Conservation (phyloP, 2,329 filamentous ascomycete genomes). For the Calonectria fujianensis region DNA sequence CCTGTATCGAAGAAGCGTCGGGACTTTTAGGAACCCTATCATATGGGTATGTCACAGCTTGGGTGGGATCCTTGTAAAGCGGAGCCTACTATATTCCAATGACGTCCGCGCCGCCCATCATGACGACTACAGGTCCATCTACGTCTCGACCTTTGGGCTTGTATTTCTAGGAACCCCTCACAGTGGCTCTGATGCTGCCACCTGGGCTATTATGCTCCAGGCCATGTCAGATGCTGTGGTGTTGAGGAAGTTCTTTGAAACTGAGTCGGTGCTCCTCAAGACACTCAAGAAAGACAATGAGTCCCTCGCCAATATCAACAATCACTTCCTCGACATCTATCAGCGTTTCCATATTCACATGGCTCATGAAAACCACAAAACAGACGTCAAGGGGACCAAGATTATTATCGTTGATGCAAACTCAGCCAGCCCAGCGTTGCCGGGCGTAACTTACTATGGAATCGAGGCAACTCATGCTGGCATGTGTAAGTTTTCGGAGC, state of each 20-base stretch:
- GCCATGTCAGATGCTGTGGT: slow-evolving; percentile 79
- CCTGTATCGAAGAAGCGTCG: slow-evolving; percentile 76
- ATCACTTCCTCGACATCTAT: slow-evolving; percentile 82
- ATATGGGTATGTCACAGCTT: slow-evolving; percentile 86
- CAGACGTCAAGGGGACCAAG: slow-evolving; percentile 79
- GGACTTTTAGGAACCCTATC: slow-evolving; percentile 78
- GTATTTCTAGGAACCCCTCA: slow-evolving; percentile 88
- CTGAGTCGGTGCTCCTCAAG: slow-evolving; percentile 80
- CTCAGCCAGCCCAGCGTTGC: slow-evolving; percentile 81
- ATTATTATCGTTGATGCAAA: slow-evolving; percentile 80
- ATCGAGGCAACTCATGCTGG: slow-evolving; percentile 82
- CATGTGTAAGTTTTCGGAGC: slow-evolving; percentile 83
- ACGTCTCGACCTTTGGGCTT: slow-evolving; percentile 84
- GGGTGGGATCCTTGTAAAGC: slow-evolving; percentile 83
- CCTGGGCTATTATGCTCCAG: slow-evolving; percentile 81
- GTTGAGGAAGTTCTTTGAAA: slow-evolving; percentile 80
- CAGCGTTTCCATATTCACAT: slow-evolving; percentile 84
- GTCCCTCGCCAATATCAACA: slow-evolving; percentile 83
- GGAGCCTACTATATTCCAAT: slow-evolving; percentile 80
- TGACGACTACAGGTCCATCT: slow-evolving; percentile 80
- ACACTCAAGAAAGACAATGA: slow-evolving; percentile 85
- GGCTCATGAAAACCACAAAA: slow-evolving; percentile 84
- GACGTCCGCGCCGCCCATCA: slow-evolving; percentile 76
- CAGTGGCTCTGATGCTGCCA: slow-evolving; percentile 79
- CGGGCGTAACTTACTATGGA: slow-evolving; percentile 83